Evolutionary conservation across 164 flowering plant genomes (phyloP).

Genomic region (Stephania yunnanensis): DNA sequence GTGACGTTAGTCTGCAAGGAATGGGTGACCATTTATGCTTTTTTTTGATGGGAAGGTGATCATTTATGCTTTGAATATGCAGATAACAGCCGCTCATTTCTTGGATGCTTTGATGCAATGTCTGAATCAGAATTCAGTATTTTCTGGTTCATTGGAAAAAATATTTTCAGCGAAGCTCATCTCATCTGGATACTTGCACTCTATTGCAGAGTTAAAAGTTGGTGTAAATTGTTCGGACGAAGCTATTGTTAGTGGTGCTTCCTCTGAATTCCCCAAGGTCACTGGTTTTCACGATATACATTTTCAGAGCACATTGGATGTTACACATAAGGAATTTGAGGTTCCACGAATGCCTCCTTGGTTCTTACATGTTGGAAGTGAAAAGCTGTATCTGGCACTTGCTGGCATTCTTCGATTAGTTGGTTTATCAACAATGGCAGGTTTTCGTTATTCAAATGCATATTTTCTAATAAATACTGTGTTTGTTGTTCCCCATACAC

Average conservation of each 20-base stretch:
- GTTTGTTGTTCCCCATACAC: neutral
- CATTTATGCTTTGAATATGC: conserved; percentile 14
- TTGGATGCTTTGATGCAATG: conserved; percentile 63
- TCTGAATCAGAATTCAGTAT: conserved; percentile 69
- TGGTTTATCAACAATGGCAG: conserved; percentile 65
- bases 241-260: conserved; percentile 13
- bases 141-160: conserved; percentile 77
- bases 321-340: conserved; percentile 27
- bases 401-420: conserved; percentile 79
- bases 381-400: conserved; percentile 61
- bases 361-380: conserved; percentile 62
- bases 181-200: conserved; percentile 63
- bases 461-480: neutral
- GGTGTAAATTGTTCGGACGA: conserved; percentile 10
- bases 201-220: conserved; percentile 61
- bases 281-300: conserved; percentile 18
- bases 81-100: conserved; percentile 65
- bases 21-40: too few species aligned
- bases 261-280: conserved; percentile 18
- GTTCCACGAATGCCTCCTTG: conserved; percentile 95
- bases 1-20: too few species aligned
- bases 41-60: too few species aligned
- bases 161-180: conserved; percentile 40
- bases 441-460: conserved; percentile 31
- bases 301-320: conserved; percentile 11